Evolutionary conservation across 176 grass and related monocot species (phyloP).

Genomic region (Phragmites australis): DNA sequence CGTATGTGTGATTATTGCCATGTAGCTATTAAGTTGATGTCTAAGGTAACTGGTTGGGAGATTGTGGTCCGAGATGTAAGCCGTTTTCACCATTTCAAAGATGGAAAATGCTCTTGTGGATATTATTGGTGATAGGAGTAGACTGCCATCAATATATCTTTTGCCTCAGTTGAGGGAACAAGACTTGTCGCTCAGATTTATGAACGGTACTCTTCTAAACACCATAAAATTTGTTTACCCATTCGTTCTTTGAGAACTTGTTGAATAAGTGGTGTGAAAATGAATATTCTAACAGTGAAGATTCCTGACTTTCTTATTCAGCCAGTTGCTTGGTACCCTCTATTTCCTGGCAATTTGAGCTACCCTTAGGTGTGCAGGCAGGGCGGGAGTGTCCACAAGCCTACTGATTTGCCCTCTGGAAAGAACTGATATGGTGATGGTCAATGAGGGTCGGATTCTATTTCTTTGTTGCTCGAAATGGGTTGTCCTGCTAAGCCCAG

Average conservation of each 20-base stretch:
- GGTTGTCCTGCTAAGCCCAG: background rate
- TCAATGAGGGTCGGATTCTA: background rate
- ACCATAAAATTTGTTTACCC: background rate
- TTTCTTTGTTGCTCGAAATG: background rate
- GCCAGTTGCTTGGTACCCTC: background rate
- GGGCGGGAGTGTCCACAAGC: background rate
- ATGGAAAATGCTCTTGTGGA: slow-evolving; percentile 64
- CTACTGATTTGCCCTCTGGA: background rate
- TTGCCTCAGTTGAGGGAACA: background rate
- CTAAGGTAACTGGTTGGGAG: slow-evolving; percentile 50
- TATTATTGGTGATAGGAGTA: slow-evolving; percentile 61
- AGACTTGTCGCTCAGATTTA: background rate
- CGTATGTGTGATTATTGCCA: slow-evolving; percentile 83
- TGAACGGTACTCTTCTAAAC: background rate
- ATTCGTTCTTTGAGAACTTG: background rate
- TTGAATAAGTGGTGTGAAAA: background rate
- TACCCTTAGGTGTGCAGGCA: background rate
- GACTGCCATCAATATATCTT: background rate
- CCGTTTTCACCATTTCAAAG: slow-evolving; percentile 70
- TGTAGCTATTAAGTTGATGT: slow-evolving; percentile 69
- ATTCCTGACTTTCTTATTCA: background rate
- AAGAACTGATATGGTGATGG: background rate
- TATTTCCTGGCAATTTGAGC: background rate
- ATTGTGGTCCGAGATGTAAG: slow-evolving; percentile 80
- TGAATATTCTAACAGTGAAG: background rate